Conservation (phyloP, 2,329 filamentous ascomycete genomes). For the Cryphonectria parasitica region DNA sequence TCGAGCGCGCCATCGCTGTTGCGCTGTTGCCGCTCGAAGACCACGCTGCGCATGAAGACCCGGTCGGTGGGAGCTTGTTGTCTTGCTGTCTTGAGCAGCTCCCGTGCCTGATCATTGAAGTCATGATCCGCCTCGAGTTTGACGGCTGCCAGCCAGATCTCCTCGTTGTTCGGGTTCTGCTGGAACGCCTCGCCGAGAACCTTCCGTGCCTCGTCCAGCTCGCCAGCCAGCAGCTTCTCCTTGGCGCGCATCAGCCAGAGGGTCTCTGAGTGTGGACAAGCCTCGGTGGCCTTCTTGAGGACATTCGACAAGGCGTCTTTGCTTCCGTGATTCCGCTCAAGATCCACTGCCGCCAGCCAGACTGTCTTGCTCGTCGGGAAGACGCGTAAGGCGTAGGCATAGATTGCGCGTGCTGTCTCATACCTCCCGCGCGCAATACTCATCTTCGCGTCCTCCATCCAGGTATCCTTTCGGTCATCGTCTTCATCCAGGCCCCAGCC, state of each 20-base stretch:
- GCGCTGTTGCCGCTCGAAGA: conserved; percentile 85
- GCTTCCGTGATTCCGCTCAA: conserved; percentile 87
- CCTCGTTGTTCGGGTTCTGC: conserved; percentile 94
- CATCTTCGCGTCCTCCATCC: conserved; percentile 88
- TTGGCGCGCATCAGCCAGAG: conserved; percentile 96
- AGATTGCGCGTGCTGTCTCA: conserved; percentile 91
- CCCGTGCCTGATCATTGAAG: conserved; percentile 79
- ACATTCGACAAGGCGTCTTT: conserved; percentile 83
- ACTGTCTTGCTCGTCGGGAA: conserved; percentile 87
- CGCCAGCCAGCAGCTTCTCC: conserved; percentile 89
- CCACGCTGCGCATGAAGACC: conserved; percentile 95
- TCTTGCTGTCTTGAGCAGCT: conserved; percentile 80
- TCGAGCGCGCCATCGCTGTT: conserved; percentile 82
- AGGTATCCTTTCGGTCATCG: conserved; percentile 93
- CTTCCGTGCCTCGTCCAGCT: conserved; percentile 82
- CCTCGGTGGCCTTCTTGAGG: conserved; percentile 90
- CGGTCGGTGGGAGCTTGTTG: conserved; percentile 91
- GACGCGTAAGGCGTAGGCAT: conserved; percentile 84
- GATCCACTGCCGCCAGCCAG: conserved; percentile 87
- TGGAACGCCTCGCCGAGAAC: conserved; percentile 91
- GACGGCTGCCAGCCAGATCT: conserved; percentile 96
- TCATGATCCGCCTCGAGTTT: conserved; percentile 93
- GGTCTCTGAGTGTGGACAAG: conserved; percentile 87
- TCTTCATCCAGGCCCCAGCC: conserved; percentile 94
- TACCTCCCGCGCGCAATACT: conserved; percentile 82